Base-by-base conservation (phyloP, 2,329 filamentous ascomycete species). In the Magnaporthiopsis rhizophila region DNA sequence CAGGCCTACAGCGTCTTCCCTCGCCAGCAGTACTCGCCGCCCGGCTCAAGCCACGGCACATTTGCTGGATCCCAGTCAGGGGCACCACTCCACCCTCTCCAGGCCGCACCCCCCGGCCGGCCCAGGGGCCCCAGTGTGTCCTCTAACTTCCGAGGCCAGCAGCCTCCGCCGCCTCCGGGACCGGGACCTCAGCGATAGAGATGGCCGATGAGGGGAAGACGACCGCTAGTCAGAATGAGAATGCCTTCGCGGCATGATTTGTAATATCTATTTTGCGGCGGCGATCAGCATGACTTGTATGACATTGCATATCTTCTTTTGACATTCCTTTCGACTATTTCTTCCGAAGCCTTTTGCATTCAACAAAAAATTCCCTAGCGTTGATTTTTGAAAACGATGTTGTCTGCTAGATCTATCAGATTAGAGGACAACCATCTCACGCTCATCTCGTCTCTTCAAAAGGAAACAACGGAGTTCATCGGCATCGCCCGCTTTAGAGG, bases 1-100 rank as follows among this genome's bases (percentile, higher is more conserved):
- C 59, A 61, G 18, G 61, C 53, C n/a, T 63, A 63, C 53, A 63
- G 61, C 30, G 61, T 63, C 21, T 63, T 63, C 61, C 61, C 61
- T n/a, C 28, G 53, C 18, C 50, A n/a, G 15, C 45, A 63, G 50
- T 32, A 36, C 61, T 63, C 61, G 30, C 45, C 61, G 13, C 61
- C 61, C 7, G 26, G 28, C 18, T 63, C 61, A 8, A 63, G 50
- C 53, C 53, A 50, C 61, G 45, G 50, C 61, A 63, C 53, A n/a
- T 63, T 58, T 26, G 26, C 53, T 2, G 61, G 61, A 21, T 28
- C 56, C 15, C 61, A 63, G 61, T n/a, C 59, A 8, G 24, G 34
- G 24, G 3, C 32, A 9, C 28, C 59, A 21, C 26, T 45, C 18
- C 59, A 61, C 34, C 59, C 59, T 21, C 59, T 61, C 7, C 59